Percentiles rank a stretch among this genome's conserved stretches.
phyloP scores from a whole-genome alignment of 768 basidiomycete genomes.

The Tylopilus intermedius region DNA sequence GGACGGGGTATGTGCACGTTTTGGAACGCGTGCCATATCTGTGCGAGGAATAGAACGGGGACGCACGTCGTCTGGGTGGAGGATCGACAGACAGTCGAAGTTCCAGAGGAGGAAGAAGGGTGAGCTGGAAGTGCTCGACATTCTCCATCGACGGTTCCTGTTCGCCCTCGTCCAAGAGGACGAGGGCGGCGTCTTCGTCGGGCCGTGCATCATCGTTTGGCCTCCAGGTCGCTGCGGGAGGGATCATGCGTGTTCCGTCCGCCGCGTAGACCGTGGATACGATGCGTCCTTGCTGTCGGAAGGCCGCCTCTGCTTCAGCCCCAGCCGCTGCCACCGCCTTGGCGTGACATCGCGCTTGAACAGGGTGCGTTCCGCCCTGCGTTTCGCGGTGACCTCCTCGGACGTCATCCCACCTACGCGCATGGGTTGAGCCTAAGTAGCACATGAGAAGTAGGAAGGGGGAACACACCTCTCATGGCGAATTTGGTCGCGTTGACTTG shows the following conservation, averaged over 20 bases:
- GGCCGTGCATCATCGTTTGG: slow-evolving; percentile 34
- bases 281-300: slow-evolving; percentile 69
- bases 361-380: slow-evolving; percentile 82
- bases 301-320: slow-evolving; percentile 73
- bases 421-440: background rate
- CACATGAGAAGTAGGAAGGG: background rate
- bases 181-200: slow-evolving; percentile 2
- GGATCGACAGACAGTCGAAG: slow-evolving; percentile 73
- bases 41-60: slow-evolving; percentile 30
- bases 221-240: slow-evolving; percentile 79
- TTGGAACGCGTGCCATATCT: slow-evolving; percentile 67
- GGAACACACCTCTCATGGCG: slow-evolving; percentile 50
- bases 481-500: slow-evolving; percentile 58
- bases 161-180: slow-evolving; percentile 19
- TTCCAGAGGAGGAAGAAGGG: slow-evolving; percentile 84
- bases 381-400: slow-evolving; percentile 86
- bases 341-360: slow-evolving; percentile 88
- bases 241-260: slow-evolving; percentile 47
- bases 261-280: slow-evolving; percentile 55
- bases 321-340: slow-evolving; percentile 78
- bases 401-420: slow-evolving; percentile 49
- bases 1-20: slow-evolving; percentile 40
- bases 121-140: slow-evolving; percentile 87
- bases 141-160: slow-evolving; percentile 55
- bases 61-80: slow-evolving; percentile 62